Base-by-base conservation (phyloP, 2,329 filamentous ascomycete genomes). In the Claviceps cyperi region DNA sequence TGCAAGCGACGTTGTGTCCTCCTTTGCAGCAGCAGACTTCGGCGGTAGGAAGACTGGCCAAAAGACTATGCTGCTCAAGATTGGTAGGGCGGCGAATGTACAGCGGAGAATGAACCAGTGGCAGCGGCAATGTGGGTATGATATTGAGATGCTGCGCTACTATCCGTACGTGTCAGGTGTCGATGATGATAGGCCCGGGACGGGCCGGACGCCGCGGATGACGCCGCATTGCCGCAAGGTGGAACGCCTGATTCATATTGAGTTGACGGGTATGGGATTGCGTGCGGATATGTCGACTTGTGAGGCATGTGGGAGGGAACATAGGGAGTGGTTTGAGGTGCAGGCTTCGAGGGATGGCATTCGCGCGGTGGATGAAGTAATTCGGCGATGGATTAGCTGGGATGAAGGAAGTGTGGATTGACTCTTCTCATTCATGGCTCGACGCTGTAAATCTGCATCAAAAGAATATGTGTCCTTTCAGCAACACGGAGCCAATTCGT, bases 321-420 rank as follows among this genome's bases (percentile, higher is more conserved):
- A 98, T 65, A 74, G 83, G 48, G 92, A 98, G 69, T 98, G 91
- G 91, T 98, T 98, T 63, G 86, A 94, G 67, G 81, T 96, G 1
- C 80, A 86, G 54, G 86, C 86, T 0, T 82, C 72, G 21, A 77
- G 81, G 55, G 75, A 82, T 28, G 86, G 83, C 0, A 74, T 97
- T 3, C 78, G 74, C 53, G 74, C 77, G 69, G 71, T 79, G 70
- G 70, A 79, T 55, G 72, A 85, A 56, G 79, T 89, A 52, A 81
- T 95, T 40, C 78, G 82, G 60, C 70, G 88, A 56, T 98, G 92
- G 92, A 81, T 90, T 8, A 77, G 78, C 11, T 97, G 90, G 88
- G 86, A 84, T 49, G 84, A 86, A 65, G 65, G 47, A n/a, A 57
- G 36, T 21, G 36, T 48, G 35, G 45, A 38, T 36, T 50, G 36